phyloP scores from a whole-genome alignment of 2,329 filamentous ascomycete species.

The Coniochaeta hoffmannii region DNA sequence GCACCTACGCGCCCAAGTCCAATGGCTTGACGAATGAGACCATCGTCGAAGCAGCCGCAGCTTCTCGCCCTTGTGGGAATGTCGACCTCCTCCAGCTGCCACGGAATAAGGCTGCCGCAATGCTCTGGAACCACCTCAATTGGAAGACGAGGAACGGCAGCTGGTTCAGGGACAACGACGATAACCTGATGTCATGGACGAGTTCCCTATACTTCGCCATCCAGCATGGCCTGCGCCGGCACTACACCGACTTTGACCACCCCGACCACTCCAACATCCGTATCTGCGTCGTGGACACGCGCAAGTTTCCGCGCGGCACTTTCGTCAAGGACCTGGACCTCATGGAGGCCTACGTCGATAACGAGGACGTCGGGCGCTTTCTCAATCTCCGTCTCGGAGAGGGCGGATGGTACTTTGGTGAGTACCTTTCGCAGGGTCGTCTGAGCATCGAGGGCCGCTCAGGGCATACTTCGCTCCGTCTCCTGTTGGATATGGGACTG shows the following conservation, averaged over 20 bases:
- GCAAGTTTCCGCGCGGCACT: neutral
- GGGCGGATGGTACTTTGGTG: neutral
- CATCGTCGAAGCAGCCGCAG: neutral
- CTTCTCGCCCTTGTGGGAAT: neutral
- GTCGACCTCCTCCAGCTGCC: neutral
- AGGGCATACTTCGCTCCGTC: neutral
- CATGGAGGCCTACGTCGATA: neutral
- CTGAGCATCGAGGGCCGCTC: neutral
- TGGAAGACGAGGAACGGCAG: neutral
- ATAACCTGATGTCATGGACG: constrained; percentile 2
- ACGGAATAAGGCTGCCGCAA: neutral
- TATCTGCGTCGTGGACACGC: neutral
- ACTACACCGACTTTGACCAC: neutral
- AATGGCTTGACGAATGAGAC: neutral
- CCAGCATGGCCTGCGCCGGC: constrained; percentile 1
- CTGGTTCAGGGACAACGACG: neutral
- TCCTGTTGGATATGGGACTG: neutral
- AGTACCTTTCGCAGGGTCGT: neutral
- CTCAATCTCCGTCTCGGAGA: neutral
- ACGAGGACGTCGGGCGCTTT: neutral
- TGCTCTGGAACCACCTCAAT: neutral
- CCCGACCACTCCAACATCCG: neutral
- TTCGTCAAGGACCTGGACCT: neutral
- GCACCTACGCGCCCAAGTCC: neutral
- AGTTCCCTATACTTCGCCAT: neutral